phyloP scores from a whole-genome alignment of 169 alveolate species.

The Cryptosporidium parvum region DNA sequence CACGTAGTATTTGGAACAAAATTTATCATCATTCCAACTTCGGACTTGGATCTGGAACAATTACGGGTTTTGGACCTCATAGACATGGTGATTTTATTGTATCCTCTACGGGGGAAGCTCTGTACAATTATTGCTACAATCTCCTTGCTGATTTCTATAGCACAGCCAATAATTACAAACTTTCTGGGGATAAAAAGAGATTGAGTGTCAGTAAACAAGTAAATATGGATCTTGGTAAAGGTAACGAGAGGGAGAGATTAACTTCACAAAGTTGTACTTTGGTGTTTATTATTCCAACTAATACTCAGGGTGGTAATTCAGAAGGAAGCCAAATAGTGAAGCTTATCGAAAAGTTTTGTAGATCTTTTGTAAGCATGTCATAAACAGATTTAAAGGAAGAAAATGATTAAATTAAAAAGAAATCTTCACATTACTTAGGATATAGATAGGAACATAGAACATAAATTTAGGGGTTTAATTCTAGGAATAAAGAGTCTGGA shows the following conservation, averaged over 20 bases:
- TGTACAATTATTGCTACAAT: neutral
- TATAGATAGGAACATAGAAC: neutral
- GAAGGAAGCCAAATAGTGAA: neutral
- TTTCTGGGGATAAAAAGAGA: neutral
- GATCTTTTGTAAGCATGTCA: neutral
- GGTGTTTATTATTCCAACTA: slow-evolving; percentile 9
- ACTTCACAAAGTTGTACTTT: neutral
- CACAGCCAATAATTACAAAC: neutral
- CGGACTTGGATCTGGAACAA: slow-evolving; percentile 37
- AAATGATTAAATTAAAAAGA: neutral
- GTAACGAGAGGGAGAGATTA: neutral
- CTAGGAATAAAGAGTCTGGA: neutral
- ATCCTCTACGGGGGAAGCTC: neutral
- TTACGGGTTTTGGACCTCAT: neutral
- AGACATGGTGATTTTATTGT: neutral
- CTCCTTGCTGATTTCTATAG: slow-evolving; percentile 5
- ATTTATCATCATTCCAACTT: neutral
- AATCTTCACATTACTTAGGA: neutral
- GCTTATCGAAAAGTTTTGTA: slow-evolving; percentile 20
- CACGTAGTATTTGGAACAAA: slow-evolving; percentile 1
- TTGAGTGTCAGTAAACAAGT: neutral
- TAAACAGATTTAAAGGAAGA: neutral
- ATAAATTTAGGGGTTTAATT: neutral
- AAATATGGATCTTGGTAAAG: neutral
- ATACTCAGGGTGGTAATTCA: neutral